A percentile compares a stretch with the other conserved stretches of the same genome.
phyloP scores from a whole-genome alignment of 495 filamentous ascomycete species.

The Lindgomyces ingoldianus region DNA sequence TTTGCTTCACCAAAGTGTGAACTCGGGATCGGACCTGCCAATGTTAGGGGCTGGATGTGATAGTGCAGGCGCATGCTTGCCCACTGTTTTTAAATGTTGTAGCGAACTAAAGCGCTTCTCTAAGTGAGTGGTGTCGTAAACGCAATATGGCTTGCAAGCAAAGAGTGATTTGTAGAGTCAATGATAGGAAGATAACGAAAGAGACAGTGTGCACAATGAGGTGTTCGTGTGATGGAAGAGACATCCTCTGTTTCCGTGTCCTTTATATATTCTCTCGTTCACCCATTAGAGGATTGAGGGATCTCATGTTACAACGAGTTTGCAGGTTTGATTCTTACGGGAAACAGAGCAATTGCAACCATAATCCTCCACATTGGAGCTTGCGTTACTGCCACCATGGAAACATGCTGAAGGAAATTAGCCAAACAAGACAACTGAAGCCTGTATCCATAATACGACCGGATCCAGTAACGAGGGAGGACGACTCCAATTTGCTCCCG shows the following conservation, averaged over 20 bases:
- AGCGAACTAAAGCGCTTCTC: no score
- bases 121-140: no score
- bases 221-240: slow-evolving; percentile 13
- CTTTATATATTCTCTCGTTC: slow-evolving; percentile 24
- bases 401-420: slow-evolving; percentile 6
- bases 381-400: slow-evolving; percentile 29
- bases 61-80: no score
- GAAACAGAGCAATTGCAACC: slow-evolving; percentile 14
- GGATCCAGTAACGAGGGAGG: neutral
- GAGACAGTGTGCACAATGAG: no score
- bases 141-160: no score
- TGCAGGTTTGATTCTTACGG: slow-evolving; percentile 9
- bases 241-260: slow-evolving; percentile 10
- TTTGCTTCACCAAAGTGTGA: no score
- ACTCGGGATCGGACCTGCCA: no score
- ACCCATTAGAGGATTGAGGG: neutral
- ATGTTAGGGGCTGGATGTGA: no score
- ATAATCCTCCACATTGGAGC: neutral
- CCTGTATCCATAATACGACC: neutral
- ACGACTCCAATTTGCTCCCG: neutral
- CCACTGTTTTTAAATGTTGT: no score
- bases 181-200: neutral
- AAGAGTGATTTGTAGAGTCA: no score
- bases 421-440: slow-evolving; percentile 12
- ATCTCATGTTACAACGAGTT: neutral